A percentile compares a stretch with the other conserved stretches of the same genome.
Conservation (phyloP, 371 early-diverging fungal species). For the Mortierella sp. region DNA sequence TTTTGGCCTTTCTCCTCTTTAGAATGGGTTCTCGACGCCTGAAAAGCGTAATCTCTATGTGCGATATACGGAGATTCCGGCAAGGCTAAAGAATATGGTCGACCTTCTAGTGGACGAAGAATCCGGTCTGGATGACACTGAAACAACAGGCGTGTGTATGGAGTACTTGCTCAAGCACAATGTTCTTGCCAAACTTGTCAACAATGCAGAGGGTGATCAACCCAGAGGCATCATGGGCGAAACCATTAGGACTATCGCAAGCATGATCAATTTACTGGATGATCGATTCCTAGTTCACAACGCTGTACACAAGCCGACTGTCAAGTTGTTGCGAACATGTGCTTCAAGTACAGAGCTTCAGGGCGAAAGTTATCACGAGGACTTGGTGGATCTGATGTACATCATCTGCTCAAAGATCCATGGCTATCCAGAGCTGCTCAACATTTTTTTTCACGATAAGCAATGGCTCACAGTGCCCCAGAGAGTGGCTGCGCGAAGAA, state of each 20-base stretch:
- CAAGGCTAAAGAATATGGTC: conserved; percentile 83
- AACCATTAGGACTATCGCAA: conserved; percentile 84
- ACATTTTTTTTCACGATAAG: conserved; percentile 91
- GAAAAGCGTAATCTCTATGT: conserved; percentile 70
- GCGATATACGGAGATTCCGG: conserved; percentile 85
- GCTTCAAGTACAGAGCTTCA: conserved; percentile 67
- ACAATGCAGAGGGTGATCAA: conserved; percentile 82
- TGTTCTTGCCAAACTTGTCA: conserved; percentile 84
- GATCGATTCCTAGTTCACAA: conserved; percentile 91
- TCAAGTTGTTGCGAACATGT: conserved; percentile 81
- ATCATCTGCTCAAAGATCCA: conserved; percentile 92
- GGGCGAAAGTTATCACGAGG: conserved; percentile 82
- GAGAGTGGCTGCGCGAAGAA: conserved; percentile 45
- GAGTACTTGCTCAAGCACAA: conserved; percentile 91
- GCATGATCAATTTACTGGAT: conserved; percentile 87
- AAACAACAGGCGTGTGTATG: conserved; percentile 89
- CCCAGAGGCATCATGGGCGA: conserved; percentile 91
- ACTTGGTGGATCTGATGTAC: conserved; percentile 90
- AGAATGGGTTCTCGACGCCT: conserved; percentile 73
- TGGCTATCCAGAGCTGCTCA: conserved; percentile 87
- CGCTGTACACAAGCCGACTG: conserved; percentile 89
- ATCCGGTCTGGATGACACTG: conserved; percentile 73
- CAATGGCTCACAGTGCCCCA: conserved; percentile 80
- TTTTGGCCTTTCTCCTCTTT: neutral
- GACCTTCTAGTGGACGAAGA: conserved; percentile 94